phyloP scores from a whole-genome alignment of 1,139 yeast species.

The Kodamaea arcana region DNA sequence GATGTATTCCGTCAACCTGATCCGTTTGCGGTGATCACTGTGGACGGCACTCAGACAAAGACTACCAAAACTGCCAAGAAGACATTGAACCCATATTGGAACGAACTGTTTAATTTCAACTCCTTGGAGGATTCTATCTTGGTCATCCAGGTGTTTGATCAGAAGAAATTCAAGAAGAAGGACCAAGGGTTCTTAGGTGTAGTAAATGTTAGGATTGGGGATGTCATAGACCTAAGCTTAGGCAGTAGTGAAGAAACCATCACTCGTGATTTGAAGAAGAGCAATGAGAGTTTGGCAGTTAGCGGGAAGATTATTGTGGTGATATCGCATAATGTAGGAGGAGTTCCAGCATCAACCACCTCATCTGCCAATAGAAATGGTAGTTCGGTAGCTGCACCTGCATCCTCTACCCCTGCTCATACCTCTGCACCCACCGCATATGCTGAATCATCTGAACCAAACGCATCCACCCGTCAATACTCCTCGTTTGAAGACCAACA shows the following conservation, averaged over 20 bases:
- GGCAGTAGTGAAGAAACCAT: conserved; percentile 73
- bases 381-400: conserved; percentile 6
- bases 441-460: conserved; percentile 5
- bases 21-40: conserved; percentile 95
- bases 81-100: conserved; percentile 97
- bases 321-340: conserved; percentile 41
- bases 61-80: conserved; percentile 92
- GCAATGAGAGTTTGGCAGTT: conserved; percentile 87
- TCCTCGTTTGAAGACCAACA: conserved; percentile 95
- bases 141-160: conserved; percentile 94
- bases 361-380: conserved; percentile 9
- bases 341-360: conserved; percentile 1
- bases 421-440: conserved; percentile 8
- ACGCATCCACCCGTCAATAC: conserved; percentile 51
- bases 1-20: conserved; percentile 96
- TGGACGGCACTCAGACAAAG: conserved; percentile 94
- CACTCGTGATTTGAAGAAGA: conserved; percentile 86
- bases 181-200: conserved; percentile 99
- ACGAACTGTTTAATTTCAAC: conserved; percentile 75
- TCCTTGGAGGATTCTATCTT: conserved; percentile 82
- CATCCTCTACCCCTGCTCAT: conserved; percentile 11
- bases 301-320: conserved; percentile 88
- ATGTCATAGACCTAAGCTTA: conserved; percentile 71
- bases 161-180: conserved; percentile 93
- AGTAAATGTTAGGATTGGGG: conserved; percentile 85